Evolutionary conservation across 2,329 filamentous ascomycete species (phyloP).

Genomic region (Mycogone perniciosa): DNA sequence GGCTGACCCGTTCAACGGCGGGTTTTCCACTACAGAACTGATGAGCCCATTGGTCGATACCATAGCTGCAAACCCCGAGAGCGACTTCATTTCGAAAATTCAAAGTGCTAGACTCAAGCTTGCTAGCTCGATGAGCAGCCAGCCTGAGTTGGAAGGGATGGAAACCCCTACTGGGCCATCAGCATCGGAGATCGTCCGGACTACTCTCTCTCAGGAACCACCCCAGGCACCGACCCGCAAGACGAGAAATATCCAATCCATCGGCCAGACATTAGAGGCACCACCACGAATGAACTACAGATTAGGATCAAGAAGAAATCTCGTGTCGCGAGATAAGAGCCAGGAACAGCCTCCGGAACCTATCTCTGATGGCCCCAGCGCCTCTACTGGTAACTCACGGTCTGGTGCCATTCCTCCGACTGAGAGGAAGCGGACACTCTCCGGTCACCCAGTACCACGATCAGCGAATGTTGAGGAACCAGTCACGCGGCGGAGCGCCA

Average conservation of each 20-base stretch:
- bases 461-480: slow-evolving; percentile 53
- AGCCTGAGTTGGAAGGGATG: slow-evolving; percentile 46
- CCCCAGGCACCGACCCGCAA: slow-evolving; percentile 48
- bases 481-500: slow-evolving; percentile 59
- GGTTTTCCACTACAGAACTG: slow-evolving; percentile 31
- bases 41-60: slow-evolving; percentile 36
- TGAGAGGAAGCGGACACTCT: slow-evolving; percentile 87
- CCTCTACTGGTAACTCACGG: slow-evolving; percentile 30
- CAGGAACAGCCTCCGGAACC: slow-evolving; percentile 28
- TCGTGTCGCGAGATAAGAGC: slow-evolving; percentile 31
- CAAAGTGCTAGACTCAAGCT: slow-evolving; percentile 44
- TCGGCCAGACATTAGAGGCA: slow-evolving; percentile 49
- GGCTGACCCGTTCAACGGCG: slow-evolving; percentile 47
- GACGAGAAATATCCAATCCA: slow-evolving; percentile 46
- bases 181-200: slow-evolving; percentile 18
- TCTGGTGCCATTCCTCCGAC: slow-evolving; percentile 37
- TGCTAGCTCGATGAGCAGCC: slow-evolving; percentile 31
- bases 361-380: slow-evolving; percentile 35
- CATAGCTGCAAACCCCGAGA: slow-evolving; percentile 38
- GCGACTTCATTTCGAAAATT: slow-evolving; percentile 52
- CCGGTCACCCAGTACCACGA: slow-evolving; percentile 63
- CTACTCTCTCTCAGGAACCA: slow-evolving; percentile 33
- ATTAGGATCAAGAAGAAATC: slow-evolving; percentile 38
- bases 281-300: slow-evolving; percentile 60
- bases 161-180: slow-evolving; percentile 50